Evolutionary conservation across 495 filamentous ascomycete species (phyloP), one percentile per base, ranked within the genome.

Genomic region (Xylaria intraflava): DNA sequence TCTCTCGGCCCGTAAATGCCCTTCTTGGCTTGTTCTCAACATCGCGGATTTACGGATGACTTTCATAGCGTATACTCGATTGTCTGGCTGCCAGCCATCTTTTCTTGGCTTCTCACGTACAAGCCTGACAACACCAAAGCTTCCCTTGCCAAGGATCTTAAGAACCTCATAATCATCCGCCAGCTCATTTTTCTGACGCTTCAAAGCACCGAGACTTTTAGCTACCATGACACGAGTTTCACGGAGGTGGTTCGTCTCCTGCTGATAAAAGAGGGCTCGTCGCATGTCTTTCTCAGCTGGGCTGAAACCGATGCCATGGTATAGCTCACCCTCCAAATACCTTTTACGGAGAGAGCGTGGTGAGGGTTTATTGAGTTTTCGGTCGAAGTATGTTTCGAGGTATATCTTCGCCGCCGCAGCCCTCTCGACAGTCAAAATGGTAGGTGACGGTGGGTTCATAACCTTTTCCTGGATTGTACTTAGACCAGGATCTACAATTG

Each of bases 11-110:
- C 89, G 82, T 17, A 97, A 70, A 67, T 97, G 92, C 9, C 87
- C 90, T 72, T 97, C 92, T 69, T 97, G 92, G 58, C 85, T 84
- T 47, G 88, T 89, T 2, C 83, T 82, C 16, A 97, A 77, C 89
- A 95, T 96, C 16, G 87, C 83, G 2, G 86, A 85, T 68, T 97
- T 97, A 31, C 85, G 85, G 53, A 97, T 96, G 16, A 93, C 87
- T 66, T 97, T 97, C 90, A 97, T 95, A 7, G 92, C 92, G 66
- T 86, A 96, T 2, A 95, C 83, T 42, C 82, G 76, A 7, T 51
- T 61, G 9, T 52, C 35, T 19, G 39, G 57, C 7, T 44, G 49
- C n/a, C 48, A 39, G 31, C 46, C 35, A 35, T 45, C 41, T 17
- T 33, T 11, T 45, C 57, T 46, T 31, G 66, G 52, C 56, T 76